Conservation (phyloP, 2,329 filamentous ascomycete species). For the Aureobasidium vineae region DNA sequence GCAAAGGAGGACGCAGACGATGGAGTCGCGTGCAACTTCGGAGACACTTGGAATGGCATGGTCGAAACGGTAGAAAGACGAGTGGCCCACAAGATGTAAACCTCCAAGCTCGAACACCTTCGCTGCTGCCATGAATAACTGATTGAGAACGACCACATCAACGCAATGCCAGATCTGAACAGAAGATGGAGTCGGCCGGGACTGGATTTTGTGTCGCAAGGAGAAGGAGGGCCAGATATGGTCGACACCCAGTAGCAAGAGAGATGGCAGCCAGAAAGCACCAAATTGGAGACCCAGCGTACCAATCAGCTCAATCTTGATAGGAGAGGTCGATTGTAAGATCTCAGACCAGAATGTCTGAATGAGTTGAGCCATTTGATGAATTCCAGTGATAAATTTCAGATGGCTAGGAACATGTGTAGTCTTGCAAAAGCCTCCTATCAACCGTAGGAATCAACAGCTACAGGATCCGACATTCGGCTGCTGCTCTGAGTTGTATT, state of each 20-base stretch:
- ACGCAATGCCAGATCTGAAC: conserved; percentile 16
- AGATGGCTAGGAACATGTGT: neutral
- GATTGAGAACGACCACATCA: conserved; percentile 9
- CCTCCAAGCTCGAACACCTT: neutral
- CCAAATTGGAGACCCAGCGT: neutral
- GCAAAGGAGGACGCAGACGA: neutral
- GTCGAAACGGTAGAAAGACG: conserved; percentile 18
- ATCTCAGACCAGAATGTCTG: neutral
- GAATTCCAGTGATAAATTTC: neutral
- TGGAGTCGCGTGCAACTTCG: conserved; percentile 4
- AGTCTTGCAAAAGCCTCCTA: neutral
- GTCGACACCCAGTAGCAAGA: neutral
- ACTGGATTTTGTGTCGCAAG: conserved; percentile 22
- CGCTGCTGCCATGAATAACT: neutral
- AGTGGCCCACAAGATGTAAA: neutral
- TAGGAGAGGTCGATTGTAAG: neutral
- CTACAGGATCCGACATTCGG: neutral
- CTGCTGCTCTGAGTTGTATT: neutral
- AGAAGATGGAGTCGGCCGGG: neutral
- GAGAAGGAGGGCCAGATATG: conserved; percentile 6
- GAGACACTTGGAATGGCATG: neutral
- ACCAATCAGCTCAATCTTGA: conserved; percentile 9
- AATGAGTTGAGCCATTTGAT: neutral
- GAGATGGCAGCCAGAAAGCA: conserved; percentile 25
- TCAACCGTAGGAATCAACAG: neutral